These are phyloP conservation scores for Tilletia walkeri DNA, from an alignment of 1,284 basidiomycete genomes.

Conservation along the genomic window DNA sequence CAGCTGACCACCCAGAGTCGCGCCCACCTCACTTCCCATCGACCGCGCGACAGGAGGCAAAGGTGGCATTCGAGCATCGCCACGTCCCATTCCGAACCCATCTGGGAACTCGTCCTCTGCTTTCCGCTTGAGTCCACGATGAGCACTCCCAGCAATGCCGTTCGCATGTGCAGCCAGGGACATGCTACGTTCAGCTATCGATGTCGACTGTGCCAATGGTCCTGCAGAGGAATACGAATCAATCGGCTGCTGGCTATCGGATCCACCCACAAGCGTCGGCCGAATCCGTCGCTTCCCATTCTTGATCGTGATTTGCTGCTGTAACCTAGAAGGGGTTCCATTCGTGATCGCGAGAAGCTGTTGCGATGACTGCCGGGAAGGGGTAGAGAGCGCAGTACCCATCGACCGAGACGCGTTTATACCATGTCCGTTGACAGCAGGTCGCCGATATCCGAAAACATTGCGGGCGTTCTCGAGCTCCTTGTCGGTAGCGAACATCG, in stretches of 20 bases:
- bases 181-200: not conserved
- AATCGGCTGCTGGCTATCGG: no score
- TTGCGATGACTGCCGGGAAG: not conserved
- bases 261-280: slow-evolving; percentile 60
- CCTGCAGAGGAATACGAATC: not conserved
- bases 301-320: slow-evolving; percentile 56
- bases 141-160: not conserved
- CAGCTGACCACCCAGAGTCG: not conserved
- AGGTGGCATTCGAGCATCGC: not conserved
- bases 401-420: slow-evolving; percentile 8
- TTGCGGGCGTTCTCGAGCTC: slow-evolving; percentile 55
- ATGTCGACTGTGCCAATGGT: no score
- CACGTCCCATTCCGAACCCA: not conserved
- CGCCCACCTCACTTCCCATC: not conserved
- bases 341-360: not conserved
- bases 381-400: slow-evolving; percentile 36
- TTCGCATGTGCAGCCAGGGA: not conserved
- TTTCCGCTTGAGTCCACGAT: slow-evolving; percentile 33
- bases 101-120: slow-evolving; percentile 18
- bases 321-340: slow-evolving; percentile 29
- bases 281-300: slow-evolving; percentile 68
- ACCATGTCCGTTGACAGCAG: slow-evolving; percentile 19
- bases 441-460: slow-evolving; percentile 30
- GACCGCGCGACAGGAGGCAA: not conserved
- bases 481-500: slow-evolving; percentile 73